Base-by-base conservation (phyloP, 75 land plant genomes). In the Ceratopteris richardii region DNA sequence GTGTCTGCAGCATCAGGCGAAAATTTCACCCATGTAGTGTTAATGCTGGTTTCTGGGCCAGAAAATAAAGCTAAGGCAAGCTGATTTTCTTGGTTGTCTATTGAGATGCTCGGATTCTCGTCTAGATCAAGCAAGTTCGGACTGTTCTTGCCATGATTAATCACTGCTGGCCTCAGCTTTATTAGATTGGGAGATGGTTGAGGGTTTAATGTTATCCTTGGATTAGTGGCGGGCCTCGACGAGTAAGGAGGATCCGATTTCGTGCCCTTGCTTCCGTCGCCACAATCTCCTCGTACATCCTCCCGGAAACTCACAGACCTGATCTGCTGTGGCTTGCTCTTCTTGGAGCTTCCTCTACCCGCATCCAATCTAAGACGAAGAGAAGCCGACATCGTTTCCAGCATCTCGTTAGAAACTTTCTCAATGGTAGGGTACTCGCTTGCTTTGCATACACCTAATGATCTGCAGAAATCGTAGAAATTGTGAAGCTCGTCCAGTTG, bases 1-100 rank as follows among this genome's bases (percentile, higher is more conserved):
- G 36, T 44, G 7, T 44, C 51, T 1, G 25, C 22, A 57, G 5
- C 37, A 11, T 67, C 20, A 24, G 63, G 20, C 19, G 60, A 46
- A 44, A 83, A 83, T 1, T 77, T 54, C 47, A 80, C 80, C 86
- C 83, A 80, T 3, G 24, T 48, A 0, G 70, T 61, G 16, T 58
- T 74, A 39, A 50, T 31, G 2, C 22, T 43, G 10, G 50, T 48
- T 0, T 41, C 42, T 17, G 68, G 25, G 0, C 68, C 71, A 43
- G 69, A 57, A 24, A 92, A 92, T 1, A 92, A 63, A 23, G 97
- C 97, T 27, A 92, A 52, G 0, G 97, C 95, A 6, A 92, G 68
- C 56, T 50, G 66, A 42, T 88, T 83, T 0, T 73, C 78, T 17
- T 83, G 93, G 30, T 78, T 87, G 39, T 92, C 84, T 0, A 76